These are phyloP conservation scores for Blastocystis sp. DNA, from an alignment of 352 stramenopile species.

Conservation along the genomic window DNA sequence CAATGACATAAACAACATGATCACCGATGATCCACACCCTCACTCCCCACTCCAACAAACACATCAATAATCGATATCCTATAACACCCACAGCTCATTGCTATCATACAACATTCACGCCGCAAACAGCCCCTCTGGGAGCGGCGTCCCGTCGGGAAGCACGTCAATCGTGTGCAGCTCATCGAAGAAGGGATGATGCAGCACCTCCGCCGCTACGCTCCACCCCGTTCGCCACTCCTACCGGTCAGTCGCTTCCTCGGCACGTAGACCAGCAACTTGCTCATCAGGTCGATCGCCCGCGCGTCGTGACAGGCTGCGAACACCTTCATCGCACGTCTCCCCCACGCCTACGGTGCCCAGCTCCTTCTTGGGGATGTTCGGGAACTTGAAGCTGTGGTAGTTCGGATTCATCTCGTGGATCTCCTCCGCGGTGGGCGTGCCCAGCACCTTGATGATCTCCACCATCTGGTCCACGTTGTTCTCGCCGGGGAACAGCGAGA, in stretches of 20 bases:
- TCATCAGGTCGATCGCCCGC: conserved; percentile 87
- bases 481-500: conserved; percentile 93
- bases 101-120: conserved; percentile 19
- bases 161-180: conserved; percentile 74
- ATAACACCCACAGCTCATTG: not conserved
- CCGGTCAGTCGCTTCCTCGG: conserved; percentile 72
- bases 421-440: conserved; percentile 91
- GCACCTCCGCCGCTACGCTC: conserved; percentile 67
- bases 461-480: conserved; percentile 96
- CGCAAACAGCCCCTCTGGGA: conserved; percentile 61
- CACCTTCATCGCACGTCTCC: conserved; percentile 76
- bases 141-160: conserved; percentile 73
- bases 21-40: too few relatives aligned
- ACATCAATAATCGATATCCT: not conserved
- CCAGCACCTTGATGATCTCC: conserved; percentile 97
- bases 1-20: too few relatives aligned
- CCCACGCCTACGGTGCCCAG: conserved; percentile 84
- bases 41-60: too few relatives aligned
- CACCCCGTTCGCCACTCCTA: not conserved
- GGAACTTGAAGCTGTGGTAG: conserved; percentile 99
- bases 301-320: conserved; percentile 72
- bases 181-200: conserved; percentile 91
- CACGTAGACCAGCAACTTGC: conserved; percentile 90
- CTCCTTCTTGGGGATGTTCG: conserved; percentile 74
- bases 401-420: conserved; percentile 98